Base-by-base conservation (phyloP, 2,329 filamentous ascomycete species). In the Aureobasidium leucospermi region DNA sequence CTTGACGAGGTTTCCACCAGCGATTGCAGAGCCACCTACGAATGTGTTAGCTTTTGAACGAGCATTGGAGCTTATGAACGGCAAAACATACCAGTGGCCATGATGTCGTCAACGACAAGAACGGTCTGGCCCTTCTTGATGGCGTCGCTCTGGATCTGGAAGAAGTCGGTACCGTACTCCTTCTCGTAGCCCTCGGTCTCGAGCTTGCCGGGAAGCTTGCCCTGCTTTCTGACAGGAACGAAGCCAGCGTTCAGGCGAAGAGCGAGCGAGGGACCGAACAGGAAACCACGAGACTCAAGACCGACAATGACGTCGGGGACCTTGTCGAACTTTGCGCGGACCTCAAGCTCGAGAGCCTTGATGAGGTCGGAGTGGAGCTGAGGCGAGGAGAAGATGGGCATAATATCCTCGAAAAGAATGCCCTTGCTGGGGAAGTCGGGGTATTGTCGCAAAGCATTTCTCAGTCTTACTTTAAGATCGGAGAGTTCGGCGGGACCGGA, bases 341-440 rank as follows among this genome's bases (percentile, higher is more conserved):
- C 81, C 74, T 96, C 87, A 63, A 96, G 81, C 75, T 96, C 89
- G 67, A 97, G 87, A 51, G 90, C 90, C 68, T 86, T 84, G 73
- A 96, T 80, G 61, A 99, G 86, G 59, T 85, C 67, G 46, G 58
- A 62, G 45, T 71, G 65, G 6, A 71, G 63, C 59, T 67, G 62
- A 49, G 59, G 61, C 38, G 49, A 61, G 15, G 61, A 60, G 46
- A 64, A 62, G 49, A 63, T 64, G 59, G 62, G 94, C 75, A 99
- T 87, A 76, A 99, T 97, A 73, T 99, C 94, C 79, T 96, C 90
- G 76, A 99, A 99, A 69, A 96, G 82, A 71, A 99, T 93, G 74
- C 94, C 93, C 47, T 88, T 86, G 65, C 88, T 86, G 61, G 93
- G 93, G 78, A 96, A 97, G 80, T 97, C 90, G 70, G 86, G 85